These are phyloP conservation scores for Microbotryum violaceum DNA, from an alignment of 1,284 basidiomycete genomes.

Conservation along the genomic window DNA sequence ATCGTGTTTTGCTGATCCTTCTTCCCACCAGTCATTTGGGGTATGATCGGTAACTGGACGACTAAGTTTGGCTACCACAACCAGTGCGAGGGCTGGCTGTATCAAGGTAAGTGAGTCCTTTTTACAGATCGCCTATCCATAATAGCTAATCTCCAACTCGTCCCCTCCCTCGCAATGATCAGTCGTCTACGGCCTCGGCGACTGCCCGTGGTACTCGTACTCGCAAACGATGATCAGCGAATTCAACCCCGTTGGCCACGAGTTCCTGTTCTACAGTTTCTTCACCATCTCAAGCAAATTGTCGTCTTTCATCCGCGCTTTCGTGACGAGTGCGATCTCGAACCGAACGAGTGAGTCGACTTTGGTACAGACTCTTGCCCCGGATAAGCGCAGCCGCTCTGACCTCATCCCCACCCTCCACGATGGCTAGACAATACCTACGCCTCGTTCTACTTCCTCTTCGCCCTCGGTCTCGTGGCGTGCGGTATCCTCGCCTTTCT, in stretches of 20 bases:
- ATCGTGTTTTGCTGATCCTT: too few species aligned
- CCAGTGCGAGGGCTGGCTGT: slow-evolving; percentile 20
- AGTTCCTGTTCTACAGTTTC: slow-evolving; percentile 38
- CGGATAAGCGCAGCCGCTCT: neutral
- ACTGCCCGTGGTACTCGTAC: slow-evolving; percentile 36
- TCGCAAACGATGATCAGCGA: slow-evolving; percentile 36
- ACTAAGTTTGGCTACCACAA: slow-evolving; percentile 32
- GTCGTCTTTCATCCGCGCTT: slow-evolving; percentile 28
- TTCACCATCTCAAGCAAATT: slow-evolving; percentile 34
- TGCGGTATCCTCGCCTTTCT: slow-evolving; percentile 24
- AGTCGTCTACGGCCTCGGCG: slow-evolving; percentile 17
- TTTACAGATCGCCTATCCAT: too few species aligned
- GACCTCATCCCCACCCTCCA: neutral
- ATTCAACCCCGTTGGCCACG: slow-evolving; percentile 32
- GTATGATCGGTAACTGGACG: slow-evolving; percentile 36
- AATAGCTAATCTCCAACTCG: too few species aligned
- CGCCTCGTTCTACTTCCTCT: slow-evolving; percentile 38
- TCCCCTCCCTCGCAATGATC: neutral
- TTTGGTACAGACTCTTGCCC: too few species aligned
- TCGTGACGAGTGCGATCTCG: slow-evolving; percentile 36
- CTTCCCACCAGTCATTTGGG: slow-evolving; percentile 28
- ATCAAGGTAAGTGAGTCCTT: neutral
- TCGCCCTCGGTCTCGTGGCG: slow-evolving; percentile 30
- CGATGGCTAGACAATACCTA: slow-evolving; percentile 29
- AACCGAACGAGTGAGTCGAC: slow-evolving; percentile 10